Evolutionary conservation across 2,329 filamentous ascomycete genomes (phyloP).

Genomic region (Dactylellina sp.): DNA sequence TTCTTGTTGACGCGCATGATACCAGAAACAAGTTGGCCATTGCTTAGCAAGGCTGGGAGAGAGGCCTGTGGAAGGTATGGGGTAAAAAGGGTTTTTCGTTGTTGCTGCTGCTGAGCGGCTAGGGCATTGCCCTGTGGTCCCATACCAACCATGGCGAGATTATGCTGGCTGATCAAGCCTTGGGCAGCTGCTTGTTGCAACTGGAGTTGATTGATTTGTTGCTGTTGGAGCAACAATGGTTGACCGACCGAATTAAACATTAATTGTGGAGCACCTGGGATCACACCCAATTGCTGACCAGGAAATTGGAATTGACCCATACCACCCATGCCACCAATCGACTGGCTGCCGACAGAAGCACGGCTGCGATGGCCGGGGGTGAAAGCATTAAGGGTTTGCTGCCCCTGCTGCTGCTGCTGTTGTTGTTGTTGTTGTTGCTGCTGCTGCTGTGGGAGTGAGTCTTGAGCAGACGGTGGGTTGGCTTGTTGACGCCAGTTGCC

Average conservation of each 20-base stretch:
- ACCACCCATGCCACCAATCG: constrained; percentile 81
- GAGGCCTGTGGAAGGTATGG: constrained; percentile 96
- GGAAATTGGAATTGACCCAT: constrained; percentile 91
- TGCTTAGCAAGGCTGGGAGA: constrained; percentile 86
- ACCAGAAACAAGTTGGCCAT: constrained; percentile 94
- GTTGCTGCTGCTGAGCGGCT: constrained; percentile 78
- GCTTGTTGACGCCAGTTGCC: constrained; percentile 93
- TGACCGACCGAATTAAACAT: constrained; percentile 65
- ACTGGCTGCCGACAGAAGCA: constrained; percentile 81
- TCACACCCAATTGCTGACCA: constrained; percentile 83
- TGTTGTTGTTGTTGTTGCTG: constrained; percentile 64
- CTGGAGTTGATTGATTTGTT: constrained; percentile 87
- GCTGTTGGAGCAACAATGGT: constrained; percentile 73
- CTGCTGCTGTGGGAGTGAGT: constrained; percentile 64
- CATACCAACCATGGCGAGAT: constrained; percentile 73
- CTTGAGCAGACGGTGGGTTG: constrained; percentile 60
- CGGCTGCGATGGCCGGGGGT: constrained; percentile 91
- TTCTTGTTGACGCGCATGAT: constrained; percentile 99
- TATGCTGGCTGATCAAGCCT: constrained; percentile 75
- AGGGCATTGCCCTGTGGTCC: constrained; percentile 57
- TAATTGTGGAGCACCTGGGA: constrained; percentile 74
- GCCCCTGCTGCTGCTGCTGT: constrained; percentile 62
- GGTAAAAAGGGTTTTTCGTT: constrained; percentile 98
- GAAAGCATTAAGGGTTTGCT: constrained; percentile 77
- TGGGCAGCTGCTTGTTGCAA: constrained; percentile 90